A percentile compares a stretch with the other conserved stretches of the same genome.
These are phyloP conservation scores for Cajanus cajan DNA, from an alignment of 306 rosid species.

Conservation along the genomic window DNA sequence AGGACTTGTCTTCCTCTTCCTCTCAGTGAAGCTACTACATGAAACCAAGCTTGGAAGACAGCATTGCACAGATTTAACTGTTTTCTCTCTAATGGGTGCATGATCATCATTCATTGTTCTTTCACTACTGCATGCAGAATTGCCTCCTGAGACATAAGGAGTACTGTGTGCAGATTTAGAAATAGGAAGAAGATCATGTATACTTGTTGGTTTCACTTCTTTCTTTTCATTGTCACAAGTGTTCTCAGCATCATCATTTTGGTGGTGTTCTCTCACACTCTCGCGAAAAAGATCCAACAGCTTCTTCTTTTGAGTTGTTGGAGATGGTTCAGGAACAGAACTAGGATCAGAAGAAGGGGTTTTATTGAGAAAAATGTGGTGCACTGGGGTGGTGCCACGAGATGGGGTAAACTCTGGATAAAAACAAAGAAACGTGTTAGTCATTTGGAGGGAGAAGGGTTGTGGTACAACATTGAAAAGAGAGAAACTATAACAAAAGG, in stretches of 20 bases:
- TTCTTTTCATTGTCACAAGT: constrained; percentile 24
- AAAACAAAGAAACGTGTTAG: constrained; percentile 10
- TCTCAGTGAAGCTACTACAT: constrained; percentile 62
- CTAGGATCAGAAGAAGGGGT: constrained; percentile 30
- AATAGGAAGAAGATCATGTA: constrained; percentile 42
- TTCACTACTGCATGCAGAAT: constrained; percentile 59
- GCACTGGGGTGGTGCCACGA: constrained; percentile 77
- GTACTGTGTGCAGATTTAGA: constrained; percentile 54
- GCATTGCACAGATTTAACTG: constrained; percentile 52
- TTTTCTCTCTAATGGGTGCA: constrained; percentile 32
- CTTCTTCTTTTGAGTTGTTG: constrained; percentile 62
- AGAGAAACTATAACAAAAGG: background rate
- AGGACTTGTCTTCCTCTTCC: constrained; percentile 69
- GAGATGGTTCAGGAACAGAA: constrained; percentile 46
- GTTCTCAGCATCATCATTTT: constrained; percentile 23
- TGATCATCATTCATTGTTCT: constrained; percentile 48
- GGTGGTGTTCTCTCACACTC: constrained; percentile 38
- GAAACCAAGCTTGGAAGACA: constrained; percentile 85
- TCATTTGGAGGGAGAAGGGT: background rate
- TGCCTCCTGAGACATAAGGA: constrained; percentile 46
- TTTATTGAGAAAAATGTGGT: constrained; percentile 38
- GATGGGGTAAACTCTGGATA: constrained; percentile 82
- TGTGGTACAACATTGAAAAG: background rate
- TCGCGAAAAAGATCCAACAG: constrained; percentile 76
- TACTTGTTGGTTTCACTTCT: constrained; percentile 38